These are phyloP conservation scores for Erythrophleum ivorense DNA, from an alignment of 331 rosid genomes.

Conservation along the genomic window DNA sequence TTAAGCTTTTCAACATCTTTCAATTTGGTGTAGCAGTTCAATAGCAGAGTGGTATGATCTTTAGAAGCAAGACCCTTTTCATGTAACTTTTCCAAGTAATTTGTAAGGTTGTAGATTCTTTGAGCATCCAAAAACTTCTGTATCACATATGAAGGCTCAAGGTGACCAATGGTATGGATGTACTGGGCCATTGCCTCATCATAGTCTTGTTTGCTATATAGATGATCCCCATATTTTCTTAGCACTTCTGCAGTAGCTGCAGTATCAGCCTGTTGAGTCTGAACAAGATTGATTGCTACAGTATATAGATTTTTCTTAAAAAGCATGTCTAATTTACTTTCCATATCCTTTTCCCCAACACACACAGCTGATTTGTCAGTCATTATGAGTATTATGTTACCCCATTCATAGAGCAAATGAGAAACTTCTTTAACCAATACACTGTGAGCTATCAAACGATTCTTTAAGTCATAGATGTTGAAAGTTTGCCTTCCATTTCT, in stretches of 20 bases:
- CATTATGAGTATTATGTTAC: slow-evolving; percentile 88
- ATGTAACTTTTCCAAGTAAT: slow-evolving; percentile 93
- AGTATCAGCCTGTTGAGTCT: slow-evolving; percentile 97
- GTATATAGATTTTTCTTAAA: slow-evolving; percentile 93
- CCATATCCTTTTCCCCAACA: slow-evolving; percentile 98
- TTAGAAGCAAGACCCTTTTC: slow-evolving; percentile 98
- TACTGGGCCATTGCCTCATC: slow-evolving; percentile 98
- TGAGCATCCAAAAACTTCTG: slow-evolving; percentile 98
- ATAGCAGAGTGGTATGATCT: slow-evolving; percentile 93
- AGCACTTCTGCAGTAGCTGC: slow-evolving; percentile 98
- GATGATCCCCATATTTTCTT: slow-evolving; percentile 93
- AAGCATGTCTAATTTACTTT: slow-evolving; percentile 97
- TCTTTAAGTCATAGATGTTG: slow-evolving; percentile 92
- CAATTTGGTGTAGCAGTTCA: slow-evolving; percentile 94
- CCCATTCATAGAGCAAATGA: slow-evolving; percentile 98
- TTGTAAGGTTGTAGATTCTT: slow-evolving; percentile 94
- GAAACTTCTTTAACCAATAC: slow-evolving; percentile 80
- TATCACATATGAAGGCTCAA: slow-evolving; percentile 97
- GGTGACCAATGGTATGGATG: slow-evolving; percentile 92
- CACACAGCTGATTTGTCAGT: slow-evolving; percentile 85
- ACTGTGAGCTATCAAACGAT: slow-evolving; percentile 92
- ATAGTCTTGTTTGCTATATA: slow-evolving; percentile 93
- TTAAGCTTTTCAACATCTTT: slow-evolving; percentile 94
- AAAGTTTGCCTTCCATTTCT: slow-evolving; percentile 80
- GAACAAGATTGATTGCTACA: slow-evolving; percentile 94